Evolutionary conservation across 2,329 filamentous ascomycete species (phyloP).

Genomic region (Talaromyces marneffei): DNA sequence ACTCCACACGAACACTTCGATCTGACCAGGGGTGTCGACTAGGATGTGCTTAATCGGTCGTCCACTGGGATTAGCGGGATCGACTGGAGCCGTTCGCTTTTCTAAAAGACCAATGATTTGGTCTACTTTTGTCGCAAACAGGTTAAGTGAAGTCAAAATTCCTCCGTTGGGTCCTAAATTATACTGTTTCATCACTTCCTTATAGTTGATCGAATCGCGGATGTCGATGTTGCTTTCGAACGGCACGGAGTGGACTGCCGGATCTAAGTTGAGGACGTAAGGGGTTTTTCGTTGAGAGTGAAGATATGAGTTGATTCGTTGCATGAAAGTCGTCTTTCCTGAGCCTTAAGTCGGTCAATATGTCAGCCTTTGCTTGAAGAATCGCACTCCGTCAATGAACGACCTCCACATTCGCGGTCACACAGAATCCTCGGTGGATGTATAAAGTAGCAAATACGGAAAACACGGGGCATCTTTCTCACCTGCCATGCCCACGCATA

Average conservation of each 20-base stretch:
- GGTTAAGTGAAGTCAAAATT: constrained; percentile 88
- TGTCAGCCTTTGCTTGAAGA: not conserved
- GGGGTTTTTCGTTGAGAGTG: constrained; percentile 74
- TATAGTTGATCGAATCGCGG: constrained; percentile 97
- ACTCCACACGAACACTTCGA: constrained; percentile 98
- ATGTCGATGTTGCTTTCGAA: constrained; percentile 99
- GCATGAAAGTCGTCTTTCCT: constrained; percentile 99
- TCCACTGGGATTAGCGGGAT: constrained; percentile 37
- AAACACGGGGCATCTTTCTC: constrained; percentile 23
- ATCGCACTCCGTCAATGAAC: not conserved
- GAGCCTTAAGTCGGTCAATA: constrained; percentile 53
- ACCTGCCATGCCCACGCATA: constrained; percentile 97
- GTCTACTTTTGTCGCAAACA: constrained; percentile 97
- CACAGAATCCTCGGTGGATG: not conserved
- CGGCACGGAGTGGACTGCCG: constrained; percentile 84
- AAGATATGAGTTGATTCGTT: constrained; percentile 89
- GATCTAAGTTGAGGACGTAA: constrained; percentile 96
- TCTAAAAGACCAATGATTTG: constrained; percentile 86
- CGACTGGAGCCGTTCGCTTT: constrained; percentile 67
- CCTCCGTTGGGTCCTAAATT: constrained; percentile 96
- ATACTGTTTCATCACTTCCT: constrained; percentile 99
- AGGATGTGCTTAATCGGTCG: constrained; percentile 75
- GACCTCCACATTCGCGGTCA: not conserved
- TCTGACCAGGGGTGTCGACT: constrained; percentile 93
- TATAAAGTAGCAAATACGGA: not conserved